A percentile compares a stretch with the other conserved stretches of the same genome.
These are phyloP conservation scores for Thecaphora thlaspeos DNA, from an alignment of 1,284 basidiomycete species.

Conservation along the genomic window DNA sequence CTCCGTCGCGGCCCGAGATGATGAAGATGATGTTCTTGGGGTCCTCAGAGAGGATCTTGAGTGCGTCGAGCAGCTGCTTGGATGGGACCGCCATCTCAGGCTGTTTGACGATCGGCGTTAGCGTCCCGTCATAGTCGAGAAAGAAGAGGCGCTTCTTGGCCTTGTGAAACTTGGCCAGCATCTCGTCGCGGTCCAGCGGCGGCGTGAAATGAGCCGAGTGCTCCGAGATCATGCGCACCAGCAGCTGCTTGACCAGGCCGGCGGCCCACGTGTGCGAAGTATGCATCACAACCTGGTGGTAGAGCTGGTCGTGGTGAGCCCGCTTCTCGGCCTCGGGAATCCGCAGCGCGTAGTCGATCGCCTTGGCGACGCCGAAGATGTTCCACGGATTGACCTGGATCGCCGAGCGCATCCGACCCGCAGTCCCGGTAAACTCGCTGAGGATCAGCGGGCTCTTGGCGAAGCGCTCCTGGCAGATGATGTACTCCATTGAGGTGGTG, in stretches of 20 bases:
- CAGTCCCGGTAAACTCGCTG: conserved; percentile 97
- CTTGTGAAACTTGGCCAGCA: conserved; percentile 69
- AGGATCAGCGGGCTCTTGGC: conserved; percentile 78
- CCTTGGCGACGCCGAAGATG: conserved; percentile 80
- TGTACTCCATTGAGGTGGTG: conserved; percentile 92
- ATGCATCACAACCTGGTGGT: conserved; percentile 86
- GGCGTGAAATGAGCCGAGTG: conserved; percentile 85
- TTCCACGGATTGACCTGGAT: conserved; percentile 77
- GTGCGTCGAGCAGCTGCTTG: conserved; percentile 71
- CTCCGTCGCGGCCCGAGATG: conserved; percentile 93
- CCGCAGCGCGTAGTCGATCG: conserved; percentile 82
- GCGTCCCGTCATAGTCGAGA: conserved; percentile 96
- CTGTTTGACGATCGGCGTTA: conserved; percentile 93
- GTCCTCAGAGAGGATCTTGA: conserved; percentile 73
- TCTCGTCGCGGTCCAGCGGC: conserved; percentile 69
- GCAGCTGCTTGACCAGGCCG: conserved; percentile 81
- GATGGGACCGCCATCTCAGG: conserved; percentile 86
- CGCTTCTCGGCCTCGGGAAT: conserved; percentile 79
- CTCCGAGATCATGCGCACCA: conserved; percentile 76
- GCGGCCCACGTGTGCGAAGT: conserved; percentile 95
- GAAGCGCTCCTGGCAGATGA: conserved; percentile 81
- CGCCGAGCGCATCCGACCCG: conserved; percentile 78
- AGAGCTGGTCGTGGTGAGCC: conserved; percentile 67
- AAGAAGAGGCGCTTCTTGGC: conserved; percentile 84
- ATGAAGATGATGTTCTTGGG: conserved; percentile 90